Percentiles rank a stretch among this genome's conserved stretches.
These are phyloP conservation scores for Claviceps monticola DNA, from an alignment of 2,329 filamentous ascomycete genomes.

Conservation along the genomic window DNA sequence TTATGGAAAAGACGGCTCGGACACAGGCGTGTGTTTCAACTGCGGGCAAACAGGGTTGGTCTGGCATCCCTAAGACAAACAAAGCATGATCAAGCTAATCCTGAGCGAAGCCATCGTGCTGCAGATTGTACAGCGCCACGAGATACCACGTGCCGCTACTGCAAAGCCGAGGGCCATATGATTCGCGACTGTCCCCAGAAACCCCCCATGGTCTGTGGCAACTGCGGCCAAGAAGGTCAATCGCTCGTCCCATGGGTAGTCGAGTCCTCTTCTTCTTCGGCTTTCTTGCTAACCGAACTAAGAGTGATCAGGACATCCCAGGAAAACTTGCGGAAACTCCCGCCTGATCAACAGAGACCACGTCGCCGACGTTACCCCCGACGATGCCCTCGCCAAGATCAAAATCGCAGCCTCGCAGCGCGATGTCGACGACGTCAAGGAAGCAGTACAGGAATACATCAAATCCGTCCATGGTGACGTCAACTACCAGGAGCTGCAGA, in stretches of 20 bases:
- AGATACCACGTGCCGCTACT: slow-evolving; percentile 27
- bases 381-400: slow-evolving; percentile 46
- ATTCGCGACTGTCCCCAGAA: slow-evolving; percentile 49
- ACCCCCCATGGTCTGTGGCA: slow-evolving; percentile 40
- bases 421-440: slow-evolving; percentile 51
- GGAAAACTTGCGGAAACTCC: slow-evolving; percentile 42
- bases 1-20: slow-evolving; percentile 1
- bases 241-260: too few species aligned
- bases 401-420: slow-evolving; percentile 33
- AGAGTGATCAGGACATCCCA: slow-evolving; percentile 34
- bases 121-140: slow-evolving; percentile 22
- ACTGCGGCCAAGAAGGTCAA: slow-evolving; percentile 46
- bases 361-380: slow-evolving; percentile 33
- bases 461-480: slow-evolving; percentile 40
- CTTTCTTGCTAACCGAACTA: slow-evolving; percentile 11
- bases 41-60: slow-evolving; percentile 24
- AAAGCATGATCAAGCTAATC: slow-evolving; percentile 3
- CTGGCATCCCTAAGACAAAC: neutral
- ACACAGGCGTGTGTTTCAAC: slow-evolving; percentile 20
- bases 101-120: slow-evolving; percentile 14
- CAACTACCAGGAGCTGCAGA: slow-evolving; percentile 48
- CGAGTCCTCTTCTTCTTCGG: slow-evolving; percentile 8
- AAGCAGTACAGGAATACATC: slow-evolving; percentile 44
- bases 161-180: slow-evolving; percentile 38
- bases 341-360: slow-evolving; percentile 42